Evolutionary conservation across 345 rosid genomes (phyloP), one percentile per base, ranked within the genome.

Genomic region (Eucalyptus camaldulensis): DNA sequence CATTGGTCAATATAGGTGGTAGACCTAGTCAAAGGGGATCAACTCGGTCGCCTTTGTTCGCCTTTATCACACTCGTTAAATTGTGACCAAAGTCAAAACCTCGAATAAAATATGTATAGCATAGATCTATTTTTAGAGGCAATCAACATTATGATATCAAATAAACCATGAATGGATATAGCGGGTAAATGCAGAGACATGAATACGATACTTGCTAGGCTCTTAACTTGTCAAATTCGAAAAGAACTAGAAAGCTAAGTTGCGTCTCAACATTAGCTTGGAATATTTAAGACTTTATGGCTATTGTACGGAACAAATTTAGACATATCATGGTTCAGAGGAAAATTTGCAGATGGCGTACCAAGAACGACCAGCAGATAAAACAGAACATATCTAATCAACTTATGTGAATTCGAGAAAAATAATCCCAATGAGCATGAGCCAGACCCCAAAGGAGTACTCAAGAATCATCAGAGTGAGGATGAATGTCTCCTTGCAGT

Each of bases 11-110:
- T 56, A 10, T 22, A 8, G 29, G 13, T 56, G 62, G 29, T 56
- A 56, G 3, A 56, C 29, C 62, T 22, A 56, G 29, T 24, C 1
- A 56, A 56, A 24, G 11, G 29, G 13, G 6, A 24, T 56, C 10
- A 24, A 56, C 29, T 56, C 0, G 13, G 1, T 24, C 5, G 1
- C 62, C 13, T 22, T 56, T 56, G 27, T 2, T 56, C 6, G 0
- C 62, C 29, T 22, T 56, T 10, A 56, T 56, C 29, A 9, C 3
- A 2, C 1, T 13, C 62, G 0, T 56, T 56, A 56, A 56, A 56
- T 24, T 56, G 3, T 24, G 29, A 24, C 12, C 1, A 56, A 56
- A 56, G 62, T 56, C 62, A 24, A 56, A 56, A 56, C 62, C 62
- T 56, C 0, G 13, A 56, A 56, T 56, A 56, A 56, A 56, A 56